These are phyloP conservation scores for Ziziphus jujuba DNA, from an alignment of 306 rosid genomes.

Conservation along the genomic window DNA sequence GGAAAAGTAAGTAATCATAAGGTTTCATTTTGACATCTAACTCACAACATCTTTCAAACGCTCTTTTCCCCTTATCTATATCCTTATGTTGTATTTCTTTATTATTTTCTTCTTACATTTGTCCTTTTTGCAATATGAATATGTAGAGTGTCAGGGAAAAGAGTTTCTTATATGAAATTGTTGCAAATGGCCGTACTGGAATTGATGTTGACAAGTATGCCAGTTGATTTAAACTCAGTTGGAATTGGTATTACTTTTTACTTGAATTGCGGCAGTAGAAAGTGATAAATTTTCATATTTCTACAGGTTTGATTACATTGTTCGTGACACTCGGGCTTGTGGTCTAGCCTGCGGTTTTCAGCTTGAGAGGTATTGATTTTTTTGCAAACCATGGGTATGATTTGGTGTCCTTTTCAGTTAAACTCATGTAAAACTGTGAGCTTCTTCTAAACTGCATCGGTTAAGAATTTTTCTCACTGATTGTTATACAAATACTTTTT, in stretches of 20 bases:
- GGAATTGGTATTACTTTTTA: slow-evolving; percentile 8
- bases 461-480: slow-evolving; percentile 16
- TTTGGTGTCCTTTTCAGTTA: slow-evolving; percentile 20
- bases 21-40: too few relatives aligned
- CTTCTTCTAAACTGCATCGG: too few relatives aligned
- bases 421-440: too few relatives aligned
- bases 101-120: slow-evolving; percentile 2
- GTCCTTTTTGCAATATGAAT: too few relatives aligned
- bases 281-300: slow-evolving; percentile 15
- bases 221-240: slow-evolving; percentile 8
- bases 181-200: slow-evolving; percentile 93
- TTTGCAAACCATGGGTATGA: slow-evolving; percentile 21
- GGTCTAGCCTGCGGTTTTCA: slow-evolving; percentile 89
- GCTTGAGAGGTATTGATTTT: slow-evolving; percentile 60
- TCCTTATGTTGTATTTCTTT: neutral
- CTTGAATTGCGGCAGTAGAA: slow-evolving; percentile 9
- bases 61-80: neutral
- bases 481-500: slow-evolving; percentile 20
- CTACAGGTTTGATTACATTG: slow-evolving; percentile 83
- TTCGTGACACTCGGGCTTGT: slow-evolving; percentile 89
- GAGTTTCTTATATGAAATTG: slow-evolving; percentile 84
- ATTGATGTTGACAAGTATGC: slow-evolving; percentile 93
- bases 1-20: slow-evolving; percentile 59
- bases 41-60: neutral
- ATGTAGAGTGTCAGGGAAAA: slow-evolving; percentile 59